Evolutionary conservation across 768 basidiomycete species (phyloP), one percentile per base, ranked within the genome.

Genomic region (Hortiboletus flavorubellus): DNA sequence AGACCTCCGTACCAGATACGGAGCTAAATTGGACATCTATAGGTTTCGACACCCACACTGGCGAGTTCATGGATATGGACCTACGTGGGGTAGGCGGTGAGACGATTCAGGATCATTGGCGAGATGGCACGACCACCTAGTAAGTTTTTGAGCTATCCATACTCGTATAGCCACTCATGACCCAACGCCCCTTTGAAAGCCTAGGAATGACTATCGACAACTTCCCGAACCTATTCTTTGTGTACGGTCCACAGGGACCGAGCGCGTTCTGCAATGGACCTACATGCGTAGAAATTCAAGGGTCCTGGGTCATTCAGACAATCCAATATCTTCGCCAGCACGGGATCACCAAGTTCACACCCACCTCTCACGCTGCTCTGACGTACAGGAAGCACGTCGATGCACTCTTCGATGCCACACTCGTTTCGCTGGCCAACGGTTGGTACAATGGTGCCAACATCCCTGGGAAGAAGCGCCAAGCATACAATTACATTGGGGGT

Each of bases 81-180:
- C 15, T 64, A 34, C 62, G 51, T 38, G 53, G 62, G 0, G 0
- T 58, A 8, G 15, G 46, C 9, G 59, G 53, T 8, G 50, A 59
- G 46, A 53, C 56, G 2, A 59, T 59, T 29, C 58, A 53, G 38
- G 51, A 63, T 1, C 63, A 61, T 15, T 64, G 62, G 55, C 23
- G 14, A 42, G 55, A 64, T 14, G 48, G 55, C 21, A 35, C 46
- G n/a, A 31, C 29, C 34, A 64, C 63, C 8, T 64, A 55, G 59
- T 64, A 16, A 34, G 63, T 30, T n/a, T 3, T 38, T 29, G 18
- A 12, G 38, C 23, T 6, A 0, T 40, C 48, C 16, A 1, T 29
- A 8, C 21, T 7, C 12, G 5, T n/a, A 35, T 16, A 15, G 5
- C 8, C 9, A 15, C 8, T 18, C 7, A 16, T 21, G 12, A 30